Percentiles rank a stretch among this genome's conserved stretches.
Conservation (phyloP, 345 rosid species). For the Raphanus raphanistrum region DNA sequence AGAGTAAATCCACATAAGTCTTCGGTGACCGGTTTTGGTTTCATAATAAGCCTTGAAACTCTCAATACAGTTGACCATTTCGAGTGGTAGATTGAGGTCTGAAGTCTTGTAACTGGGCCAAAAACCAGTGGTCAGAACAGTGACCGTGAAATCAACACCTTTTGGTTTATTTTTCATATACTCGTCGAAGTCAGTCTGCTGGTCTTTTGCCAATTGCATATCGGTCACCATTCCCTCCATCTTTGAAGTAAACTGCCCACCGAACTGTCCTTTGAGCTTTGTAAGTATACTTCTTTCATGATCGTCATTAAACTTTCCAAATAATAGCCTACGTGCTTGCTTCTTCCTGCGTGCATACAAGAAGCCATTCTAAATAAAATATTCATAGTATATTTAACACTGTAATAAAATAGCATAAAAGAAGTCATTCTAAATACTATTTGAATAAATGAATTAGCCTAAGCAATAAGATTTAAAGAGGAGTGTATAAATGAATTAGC, state of each 20-base stretch:
- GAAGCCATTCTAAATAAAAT: neutral
- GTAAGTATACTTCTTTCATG: constrained; percentile 65
- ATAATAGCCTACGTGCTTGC: constrained; percentile 61
- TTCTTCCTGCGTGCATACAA: constrained; percentile 52
- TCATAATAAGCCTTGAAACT: constrained; percentile 48
- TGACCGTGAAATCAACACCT: constrained; percentile 68
- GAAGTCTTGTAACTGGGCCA: constrained; percentile 85
- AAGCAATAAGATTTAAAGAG: neutral
- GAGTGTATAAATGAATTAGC: neutral
- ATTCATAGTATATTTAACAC: neutral
- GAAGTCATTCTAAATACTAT: too few species aligned
- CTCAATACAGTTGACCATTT: constrained; percentile 65
- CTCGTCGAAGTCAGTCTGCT: constrained; percentile 51
- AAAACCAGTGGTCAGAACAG: constrained; percentile 81
- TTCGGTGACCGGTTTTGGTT: constrained; percentile 44
- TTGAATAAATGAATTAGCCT: neutral
- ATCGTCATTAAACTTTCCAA: constrained; percentile 49
- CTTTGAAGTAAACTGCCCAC: constrained; percentile 62
- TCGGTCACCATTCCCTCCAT: constrained; percentile 81
- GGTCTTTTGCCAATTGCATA: constrained; percentile 72
- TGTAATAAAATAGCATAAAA: neutral
- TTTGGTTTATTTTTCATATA: constrained; percentile 42
- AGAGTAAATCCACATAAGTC: constrained; percentile 61
- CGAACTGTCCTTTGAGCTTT: constrained; percentile 58
- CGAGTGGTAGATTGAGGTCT: constrained; percentile 70